Percentiles rank a stretch among this genome's conserved stretches.
These are phyloP conservation scores for Penicillium hordei DNA, from an alignment of 2,329 filamentous ascomycete genomes.

Conservation along the genomic window DNA sequence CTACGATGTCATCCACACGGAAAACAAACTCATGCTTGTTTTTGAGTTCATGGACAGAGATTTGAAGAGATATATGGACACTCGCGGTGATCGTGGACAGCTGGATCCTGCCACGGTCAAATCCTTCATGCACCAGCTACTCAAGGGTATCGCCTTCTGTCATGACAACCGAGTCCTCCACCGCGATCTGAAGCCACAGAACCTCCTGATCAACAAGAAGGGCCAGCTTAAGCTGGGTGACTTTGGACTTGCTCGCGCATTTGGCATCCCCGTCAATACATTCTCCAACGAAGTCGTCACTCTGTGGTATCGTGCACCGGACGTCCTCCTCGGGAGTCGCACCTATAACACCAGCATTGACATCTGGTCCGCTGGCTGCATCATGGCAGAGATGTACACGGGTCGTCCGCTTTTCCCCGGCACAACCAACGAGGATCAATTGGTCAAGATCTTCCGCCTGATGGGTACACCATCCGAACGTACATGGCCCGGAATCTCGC, in stretches of 20 bases:
- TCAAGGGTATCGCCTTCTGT: constrained; percentile 95
- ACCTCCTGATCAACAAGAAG: constrained; percentile 90
- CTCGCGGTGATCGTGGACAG: constrained; percentile 81
- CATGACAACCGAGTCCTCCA: constrained; percentile 96
- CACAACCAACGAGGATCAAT: constrained; percentile 96
- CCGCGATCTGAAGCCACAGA: constrained; percentile 93
- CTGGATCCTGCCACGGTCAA: constrained; percentile 91
- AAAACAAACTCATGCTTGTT: constrained; percentile 99
- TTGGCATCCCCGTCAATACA: constrained; percentile 96
- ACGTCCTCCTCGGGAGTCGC: constrained; percentile 87
- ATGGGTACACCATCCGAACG: constrained; percentile 98
- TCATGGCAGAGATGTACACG: constrained; percentile 99
- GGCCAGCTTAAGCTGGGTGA: constrained; percentile 90
- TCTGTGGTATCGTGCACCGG: constrained; percentile 94
- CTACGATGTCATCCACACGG: constrained; percentile 98
- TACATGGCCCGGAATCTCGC: constrained; percentile 91
- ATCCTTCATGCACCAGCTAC: constrained; percentile 97
- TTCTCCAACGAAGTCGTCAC: constrained; percentile 98
- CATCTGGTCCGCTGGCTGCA: constrained; percentile 98
- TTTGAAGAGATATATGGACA: constrained; percentile 98
- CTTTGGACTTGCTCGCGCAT: constrained; percentile 89
- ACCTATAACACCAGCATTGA: constrained; percentile 99
- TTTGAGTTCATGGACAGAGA: constrained; percentile 99
- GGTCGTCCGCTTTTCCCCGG: constrained; percentile 93
- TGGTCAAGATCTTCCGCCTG: constrained; percentile 93